Conservation (phyloP, 2,329 filamentous ascomycete genomes). For the Alternaria sp. region DNA sequence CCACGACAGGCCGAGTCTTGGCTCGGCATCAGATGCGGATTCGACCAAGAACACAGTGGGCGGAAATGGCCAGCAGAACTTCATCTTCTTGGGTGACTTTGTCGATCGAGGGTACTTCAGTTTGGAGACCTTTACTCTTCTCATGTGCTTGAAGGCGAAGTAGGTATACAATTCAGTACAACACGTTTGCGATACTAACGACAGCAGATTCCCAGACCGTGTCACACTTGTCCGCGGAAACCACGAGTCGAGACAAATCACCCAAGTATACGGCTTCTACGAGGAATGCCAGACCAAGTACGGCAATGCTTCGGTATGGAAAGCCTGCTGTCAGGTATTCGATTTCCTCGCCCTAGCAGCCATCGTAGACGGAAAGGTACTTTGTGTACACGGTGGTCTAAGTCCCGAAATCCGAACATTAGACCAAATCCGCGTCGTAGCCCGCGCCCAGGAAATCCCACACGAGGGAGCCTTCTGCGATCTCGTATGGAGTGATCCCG, state of each 20-base stretch:
- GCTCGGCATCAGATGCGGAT: conserved; percentile 53
- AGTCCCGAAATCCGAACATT: conserved; percentile 96
- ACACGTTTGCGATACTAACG: conserved; percentile 7
- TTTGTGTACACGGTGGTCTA: conserved; percentile 96
- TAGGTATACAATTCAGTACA: conserved; percentile 47
- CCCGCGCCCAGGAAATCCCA: conserved; percentile 88
- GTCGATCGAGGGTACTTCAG: conserved; percentile 79
- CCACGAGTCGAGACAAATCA: conserved; percentile 98
- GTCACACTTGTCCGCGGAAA: conserved; percentile 80
- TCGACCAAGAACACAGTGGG: conserved; percentile 53
- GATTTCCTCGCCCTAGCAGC: conserved; percentile 97
- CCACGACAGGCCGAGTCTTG: conserved; percentile 51
- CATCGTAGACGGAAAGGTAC: conserved; percentile 98
- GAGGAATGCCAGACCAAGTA: conserved; percentile 99
- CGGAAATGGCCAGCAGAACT: conserved; percentile 70
- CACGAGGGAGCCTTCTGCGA: conserved; percentile 99
- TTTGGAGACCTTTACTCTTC: conserved; percentile 74
- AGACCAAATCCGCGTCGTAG: conserved; percentile 81
- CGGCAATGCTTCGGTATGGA: conserved; percentile 99
- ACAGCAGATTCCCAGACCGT: conserved; percentile 70
- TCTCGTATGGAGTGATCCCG: conserved; percentile 89
- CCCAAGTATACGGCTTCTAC: conserved; percentile 99
- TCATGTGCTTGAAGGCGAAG: conserved; percentile 78
- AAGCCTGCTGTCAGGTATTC: conserved; percentile 98
- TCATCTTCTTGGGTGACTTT: conserved; percentile 74